Percentiles rank a stretch among this genome's conserved stretches.
phyloP scores from a whole-genome alignment of 140 eudicot species.

The Ambrosia hybrid region DNA sequence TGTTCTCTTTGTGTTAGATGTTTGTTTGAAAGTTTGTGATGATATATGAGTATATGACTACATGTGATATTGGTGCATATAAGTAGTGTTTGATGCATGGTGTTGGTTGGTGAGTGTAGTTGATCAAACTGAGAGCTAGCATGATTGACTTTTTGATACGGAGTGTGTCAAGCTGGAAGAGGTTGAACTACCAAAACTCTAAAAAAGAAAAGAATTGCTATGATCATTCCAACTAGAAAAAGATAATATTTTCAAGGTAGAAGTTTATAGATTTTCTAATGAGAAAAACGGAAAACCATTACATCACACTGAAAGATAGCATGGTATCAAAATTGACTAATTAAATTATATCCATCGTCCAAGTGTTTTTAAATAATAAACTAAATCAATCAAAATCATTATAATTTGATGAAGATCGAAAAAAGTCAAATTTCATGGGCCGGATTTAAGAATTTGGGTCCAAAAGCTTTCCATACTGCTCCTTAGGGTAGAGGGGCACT shows the following conservation, averaged over 20 bases:
- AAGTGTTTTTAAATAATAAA: too few species aligned
- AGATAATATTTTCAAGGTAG: background rate
- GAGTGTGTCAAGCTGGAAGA: slow-evolving; percentile 26
- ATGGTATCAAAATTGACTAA: too few species aligned
- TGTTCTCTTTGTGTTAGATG: background rate
- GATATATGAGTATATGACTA: background rate
- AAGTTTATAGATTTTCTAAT: too few species aligned
- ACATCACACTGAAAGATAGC: too few species aligned
- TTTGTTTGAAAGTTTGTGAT: background rate
- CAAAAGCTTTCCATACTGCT: too few species aligned
- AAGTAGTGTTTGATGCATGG: slow-evolving; percentile 26
- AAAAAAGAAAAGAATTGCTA: background rate
- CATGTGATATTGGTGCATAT: background rate
- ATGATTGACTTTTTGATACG: slow-evolving; percentile 21
- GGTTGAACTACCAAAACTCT: slow-evolving; percentile 35
- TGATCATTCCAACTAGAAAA: background rate
- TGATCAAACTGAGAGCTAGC: slow-evolving; percentile 38
- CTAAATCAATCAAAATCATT: too few species aligned
- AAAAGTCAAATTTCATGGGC: too few species aligned
- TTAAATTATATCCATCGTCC: too few species aligned
- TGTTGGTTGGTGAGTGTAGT: slow-evolving; percentile 31
- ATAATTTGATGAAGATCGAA: too few species aligned
- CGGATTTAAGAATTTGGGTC: too few species aligned
- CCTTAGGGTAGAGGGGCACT: too few species aligned
- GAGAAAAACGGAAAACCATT: too few species aligned